Percentiles rank a stretch among this genome's conserved stretches.
Conservation (phyloP, 805 yeast genomes). For the Kuraishia floccosa region DNA sequence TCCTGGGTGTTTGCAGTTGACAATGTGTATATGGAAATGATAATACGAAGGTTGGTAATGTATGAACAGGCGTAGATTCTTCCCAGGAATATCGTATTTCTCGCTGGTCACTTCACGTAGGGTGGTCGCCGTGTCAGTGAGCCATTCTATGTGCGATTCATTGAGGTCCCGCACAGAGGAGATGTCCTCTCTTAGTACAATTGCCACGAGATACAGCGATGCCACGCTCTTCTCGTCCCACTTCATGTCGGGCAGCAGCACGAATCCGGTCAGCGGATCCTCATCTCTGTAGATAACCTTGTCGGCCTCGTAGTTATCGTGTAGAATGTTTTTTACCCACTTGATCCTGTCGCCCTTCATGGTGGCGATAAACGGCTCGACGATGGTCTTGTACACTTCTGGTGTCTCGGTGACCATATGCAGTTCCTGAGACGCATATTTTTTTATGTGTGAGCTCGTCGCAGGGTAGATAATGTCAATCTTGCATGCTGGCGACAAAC, state of each 20-base stretch:
- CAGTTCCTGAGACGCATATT: conserved; percentile 49
- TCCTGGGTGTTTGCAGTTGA: conserved; percentile 60
- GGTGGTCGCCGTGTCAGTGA: conserved; percentile 32
- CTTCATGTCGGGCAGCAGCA: conserved; percentile 88
- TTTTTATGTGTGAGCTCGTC: conserved; percentile 70
- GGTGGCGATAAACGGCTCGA: conserved; percentile 64
- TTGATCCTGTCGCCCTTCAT: conserved; percentile 70
- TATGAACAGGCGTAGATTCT: conserved; percentile 64
- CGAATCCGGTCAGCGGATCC: conserved; percentile 42
- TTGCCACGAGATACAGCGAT: conserved; percentile 65
- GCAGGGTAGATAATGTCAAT: conserved; percentile 83
- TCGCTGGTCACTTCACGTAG: conserved; percentile 36
- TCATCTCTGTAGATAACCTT: conserved; percentile 61
- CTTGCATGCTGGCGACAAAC: conserved; percentile 47
- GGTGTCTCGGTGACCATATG: conserved; percentile 77
- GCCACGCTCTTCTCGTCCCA: conserved; percentile 77
- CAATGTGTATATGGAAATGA: conserved; percentile 90
- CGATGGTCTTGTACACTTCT: conserved; percentile 47
- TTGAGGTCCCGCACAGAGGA: conserved; percentile 69
- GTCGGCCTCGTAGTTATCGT: conserved; percentile 77
- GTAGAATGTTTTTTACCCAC: conserved; percentile 85
- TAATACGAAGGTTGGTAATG: conserved; percentile 96
- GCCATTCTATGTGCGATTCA: conserved; percentile 43
- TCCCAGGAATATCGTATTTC: conserved; percentile 34
- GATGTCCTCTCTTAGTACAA: conserved; percentile 60